Evolutionary conservation across 2,329 filamentous ascomycete genomes (phyloP).

Genomic region (Dendryphion nanum): DNA sequence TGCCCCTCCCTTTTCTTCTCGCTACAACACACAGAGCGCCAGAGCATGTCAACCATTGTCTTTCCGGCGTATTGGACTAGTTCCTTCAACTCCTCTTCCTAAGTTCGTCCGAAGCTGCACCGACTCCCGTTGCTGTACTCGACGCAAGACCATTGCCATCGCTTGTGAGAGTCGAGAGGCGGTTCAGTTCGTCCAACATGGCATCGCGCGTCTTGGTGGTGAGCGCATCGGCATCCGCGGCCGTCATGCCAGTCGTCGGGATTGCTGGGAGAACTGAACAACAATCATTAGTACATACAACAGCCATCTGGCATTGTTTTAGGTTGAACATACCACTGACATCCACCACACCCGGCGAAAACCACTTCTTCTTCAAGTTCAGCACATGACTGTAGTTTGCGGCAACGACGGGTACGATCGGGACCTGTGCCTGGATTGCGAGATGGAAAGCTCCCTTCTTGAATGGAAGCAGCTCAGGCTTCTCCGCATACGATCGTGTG

Average conservation of each 20-base stretch:
- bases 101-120: constrained; percentile 20
- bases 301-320: not conserved
- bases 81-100: constrained; percentile 18
- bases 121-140: constrained; percentile 19
- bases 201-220: constrained; percentile 30
- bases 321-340: constrained; percentile 26
- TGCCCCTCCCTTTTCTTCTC: too few species aligned
- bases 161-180: constrained; percentile 27
- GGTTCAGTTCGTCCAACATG: constrained; percentile 38
- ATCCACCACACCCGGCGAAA: constrained; percentile 55
- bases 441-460: constrained; percentile 99
- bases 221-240: constrained; percentile 35
- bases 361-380: constrained; percentile 44
- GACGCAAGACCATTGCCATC: constrained; percentile 24
- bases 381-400: constrained; percentile 52
- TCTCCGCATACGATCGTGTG: constrained; percentile 82
- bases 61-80: too few species aligned
- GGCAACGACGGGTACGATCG: constrained; percentile 76
- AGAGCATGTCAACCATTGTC: too few species aligned
- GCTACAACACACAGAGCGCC: too few species aligned
- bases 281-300: not conserved
- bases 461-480: constrained; percentile 84
- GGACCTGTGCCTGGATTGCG: constrained; percentile 88
- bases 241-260: constrained; percentile 31
- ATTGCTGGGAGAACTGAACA: constrained; percentile 32